Evolutionary conservation across 352 stramenopile genomes (phyloP).

Genomic region (Phytopythium oedochilum): DNA sequence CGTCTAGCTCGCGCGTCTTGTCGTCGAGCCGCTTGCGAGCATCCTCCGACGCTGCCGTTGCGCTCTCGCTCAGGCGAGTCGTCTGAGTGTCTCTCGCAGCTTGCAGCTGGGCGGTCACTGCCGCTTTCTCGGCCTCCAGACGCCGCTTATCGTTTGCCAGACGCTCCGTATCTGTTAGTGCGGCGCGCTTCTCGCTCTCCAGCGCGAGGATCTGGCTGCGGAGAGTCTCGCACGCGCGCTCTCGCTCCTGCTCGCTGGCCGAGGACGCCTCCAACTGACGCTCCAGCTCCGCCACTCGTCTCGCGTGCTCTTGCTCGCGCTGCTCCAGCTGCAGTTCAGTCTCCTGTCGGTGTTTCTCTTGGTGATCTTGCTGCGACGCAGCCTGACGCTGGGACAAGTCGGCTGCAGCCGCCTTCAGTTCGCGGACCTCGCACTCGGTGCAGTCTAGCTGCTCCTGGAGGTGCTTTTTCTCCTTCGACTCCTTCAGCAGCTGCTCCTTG

Average conservation of each 20-base stretch:
- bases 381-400: conserved; percentile 3
- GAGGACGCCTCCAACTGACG: conserved; percentile 16
- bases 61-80: background rate
- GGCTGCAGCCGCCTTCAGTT: background rate
- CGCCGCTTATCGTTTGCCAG: conserved; percentile 34
- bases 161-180: conserved; percentile 14
- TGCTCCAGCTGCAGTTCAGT: conserved; percentile 19
- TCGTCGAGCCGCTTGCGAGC: conserved; percentile 17
- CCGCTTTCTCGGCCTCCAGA: conserved; percentile 25
- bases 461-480: conserved; percentile 36
- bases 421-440: conserved; percentile 6
- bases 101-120: background rate
- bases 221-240: conserved; percentile 16
- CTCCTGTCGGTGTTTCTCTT: background rate
- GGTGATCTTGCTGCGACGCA: background rate
- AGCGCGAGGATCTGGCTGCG: conserved; percentile 13
- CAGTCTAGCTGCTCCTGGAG: conserved; percentile 25
- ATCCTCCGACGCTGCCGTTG: background rate
- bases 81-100: background rate
- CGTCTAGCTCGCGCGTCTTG: conserved; percentile 47
- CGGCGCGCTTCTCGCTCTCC: conserved; percentile 12
- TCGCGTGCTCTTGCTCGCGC: conserved; percentile 7
- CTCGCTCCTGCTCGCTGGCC: conserved; percentile 11
- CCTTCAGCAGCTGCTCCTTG: conserved; percentile 37
- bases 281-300: conserved; percentile 12